Conservation (phyloP, 192 early-diverging fungal species). For the Umbelopsis ramanniana region DNA sequence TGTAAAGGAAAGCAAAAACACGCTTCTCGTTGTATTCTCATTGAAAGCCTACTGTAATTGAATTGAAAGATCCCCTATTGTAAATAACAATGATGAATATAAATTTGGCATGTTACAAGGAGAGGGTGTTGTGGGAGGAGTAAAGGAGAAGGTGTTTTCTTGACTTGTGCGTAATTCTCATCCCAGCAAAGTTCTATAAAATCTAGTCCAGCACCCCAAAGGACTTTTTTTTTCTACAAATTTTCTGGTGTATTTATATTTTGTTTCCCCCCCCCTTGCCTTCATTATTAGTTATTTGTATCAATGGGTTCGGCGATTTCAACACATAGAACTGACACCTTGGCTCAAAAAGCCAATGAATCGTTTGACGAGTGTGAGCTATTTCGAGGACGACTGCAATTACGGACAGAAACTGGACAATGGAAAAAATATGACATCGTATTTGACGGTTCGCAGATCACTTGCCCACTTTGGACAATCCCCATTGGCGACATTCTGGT, state of each 20-base stretch:
- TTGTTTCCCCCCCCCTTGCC: constrained; percentile 4
- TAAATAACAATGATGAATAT: constrained; percentile 25
- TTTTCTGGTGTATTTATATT: background rate
- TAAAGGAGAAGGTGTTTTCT: background rate
- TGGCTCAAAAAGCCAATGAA: constrained; percentile 2
- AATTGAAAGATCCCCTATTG: constrained; percentile 9
- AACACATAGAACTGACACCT: background rate
- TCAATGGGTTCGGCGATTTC: constrained; percentile 11
- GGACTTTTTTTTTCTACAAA: background rate
- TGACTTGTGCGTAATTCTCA: too few relatives aligned
- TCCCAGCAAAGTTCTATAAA: too few relatives aligned
- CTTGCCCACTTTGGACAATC: constrained; percentile 14
- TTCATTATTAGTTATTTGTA: background rate
- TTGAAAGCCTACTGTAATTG: background rate
- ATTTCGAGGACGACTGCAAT: constrained; percentile 15
- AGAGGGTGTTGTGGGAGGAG: background rate
- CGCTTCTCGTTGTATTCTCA: background rate
- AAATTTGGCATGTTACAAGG: constrained; percentile 10
- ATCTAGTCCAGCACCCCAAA: too few relatives aligned
- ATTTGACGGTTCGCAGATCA: constrained; percentile 20
- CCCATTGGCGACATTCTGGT: constrained; percentile 6
- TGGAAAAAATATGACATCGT: constrained; percentile 16
- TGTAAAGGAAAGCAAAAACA: background rate
- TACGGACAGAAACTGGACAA: constrained; percentile 16
- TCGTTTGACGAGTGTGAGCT: constrained; percentile 12